Base-by-base conservation (phyloP, 495 filamentous ascomycete species). In the Filosporella fistucella region DNA sequence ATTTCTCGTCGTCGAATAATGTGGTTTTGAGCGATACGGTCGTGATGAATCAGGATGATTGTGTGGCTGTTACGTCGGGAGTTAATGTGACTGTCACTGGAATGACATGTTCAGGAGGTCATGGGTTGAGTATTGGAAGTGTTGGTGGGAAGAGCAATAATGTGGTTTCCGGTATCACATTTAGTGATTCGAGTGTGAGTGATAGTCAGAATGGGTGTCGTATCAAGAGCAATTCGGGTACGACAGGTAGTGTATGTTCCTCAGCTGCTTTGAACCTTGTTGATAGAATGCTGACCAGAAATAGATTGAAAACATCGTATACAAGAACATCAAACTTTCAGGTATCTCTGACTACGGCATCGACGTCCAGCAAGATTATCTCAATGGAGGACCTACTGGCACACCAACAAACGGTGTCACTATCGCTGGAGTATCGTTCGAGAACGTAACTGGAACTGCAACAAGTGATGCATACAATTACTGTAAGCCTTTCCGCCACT, bases 61-160 rank as follows among this genome's bases (percentile, higher is more conserved):
- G 80, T 49, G 59, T 84, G 7, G 80, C 78, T 17, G 58, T 84
- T 55, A 82, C 79, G 61, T 76, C 69, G 3, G 80, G 80, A 24
- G 68, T 60, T 76, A 83, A 76, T 55, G 77, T 81, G 52, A 59
- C 66, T 7, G 75, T 81, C 59, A 70, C 66, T 8, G 68, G 71
- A 10, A 71, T 69, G 22, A 61, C 56, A 40, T 64, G 74, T 64
- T 71, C 65, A 30, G 79, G 79, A 6, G 78, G 78, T n/a, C 79
- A 84, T 61, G 80, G 81, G 12, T 61, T 85, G n/a, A 78, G 74
- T 47, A 84, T 86, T 51, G 82, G 82, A 14, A 81, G 76, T 10
- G 75, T 86, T n/a, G 81, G 82, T 33, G 76, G 76, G 7, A 75
- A 78, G n/a, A 56, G 46, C 28, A 62, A 81, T 62, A 86, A 85